Base-by-base conservation (phyloP, 1,284 basidiomycete genomes). In the Coniophora puteana region DNA sequence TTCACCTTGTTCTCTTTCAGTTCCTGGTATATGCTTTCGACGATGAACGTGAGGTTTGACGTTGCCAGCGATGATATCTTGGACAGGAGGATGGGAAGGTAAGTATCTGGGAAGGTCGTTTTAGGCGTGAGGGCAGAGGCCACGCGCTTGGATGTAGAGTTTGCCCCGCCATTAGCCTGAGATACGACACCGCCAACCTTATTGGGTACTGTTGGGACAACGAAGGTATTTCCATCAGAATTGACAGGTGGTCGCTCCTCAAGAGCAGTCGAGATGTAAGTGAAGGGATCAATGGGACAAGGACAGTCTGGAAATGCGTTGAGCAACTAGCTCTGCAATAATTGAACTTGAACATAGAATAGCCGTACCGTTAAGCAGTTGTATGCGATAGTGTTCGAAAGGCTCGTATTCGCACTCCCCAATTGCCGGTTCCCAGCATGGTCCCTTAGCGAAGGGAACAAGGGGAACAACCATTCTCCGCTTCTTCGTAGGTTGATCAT, bases 361-460 rank as follows among this genome's bases (percentile, higher is more conserved):
- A 13, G 10, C 42, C 74, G 47, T 54, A 86, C 89, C 89, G 53
- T 92, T 91, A 54, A 92, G 76, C 14, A 90, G 61, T 47, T 83
- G 81, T 49, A 92, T 82, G 42, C 74, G 72, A 53, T 89, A 89
- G 21, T 71, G 59, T 28, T 72, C 71, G 58, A 92, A 87, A 5
- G 78, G 70, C 38, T 78, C 76, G 46, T 82, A 78, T 36, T 71
- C 64, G 56, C 79, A 80, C 16, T 71, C 59, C 1, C 83, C 83
- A 41, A 89, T 67, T 8, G 56, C 58, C 2, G 68, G 59, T 56
- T 93, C 89, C 78, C 80, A 90, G 46, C 71, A 74, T 20, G 89
- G 86, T 1, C 90, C 90, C 59, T 83, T 89, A 10, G 74, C 67
- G 53, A 85, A 84, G 7, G 89, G 81, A 4, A 90, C 74, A 13